These are phyloP conservation scores for Phytopythium montanum DNA, from an alignment of 352 stramenopile species.

Conservation along the genomic window DNA sequence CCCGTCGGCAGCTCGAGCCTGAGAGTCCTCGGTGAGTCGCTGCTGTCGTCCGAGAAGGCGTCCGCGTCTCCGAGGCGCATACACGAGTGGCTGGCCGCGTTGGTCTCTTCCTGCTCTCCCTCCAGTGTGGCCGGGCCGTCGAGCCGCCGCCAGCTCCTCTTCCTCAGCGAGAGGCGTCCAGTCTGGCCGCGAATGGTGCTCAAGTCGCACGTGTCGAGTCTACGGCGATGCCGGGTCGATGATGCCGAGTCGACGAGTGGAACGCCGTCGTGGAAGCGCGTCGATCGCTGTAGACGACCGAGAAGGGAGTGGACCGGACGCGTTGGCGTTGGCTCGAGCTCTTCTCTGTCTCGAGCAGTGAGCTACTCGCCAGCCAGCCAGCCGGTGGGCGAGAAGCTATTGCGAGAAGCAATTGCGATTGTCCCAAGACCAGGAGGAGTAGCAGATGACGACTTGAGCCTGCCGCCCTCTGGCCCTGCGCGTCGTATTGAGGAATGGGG, in stretches of 20 bases:
- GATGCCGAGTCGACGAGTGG: background rate
- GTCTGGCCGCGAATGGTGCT: background rate
- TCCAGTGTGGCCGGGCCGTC: background rate
- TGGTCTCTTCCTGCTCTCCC: background rate
- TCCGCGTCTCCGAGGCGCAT: slow-evolving; percentile 1
- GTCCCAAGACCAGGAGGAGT: background rate
- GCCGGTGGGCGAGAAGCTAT: background rate
- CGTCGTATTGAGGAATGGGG: slow-evolving; percentile 3
- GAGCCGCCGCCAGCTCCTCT: slow-evolving; percentile 1
- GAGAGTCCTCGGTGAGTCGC: background rate
- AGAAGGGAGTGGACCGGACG: background rate
- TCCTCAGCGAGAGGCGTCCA: background rate
- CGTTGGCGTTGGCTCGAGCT: no score
- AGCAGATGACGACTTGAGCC: background rate
- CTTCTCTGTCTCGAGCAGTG: no score
- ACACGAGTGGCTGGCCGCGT: background rate
- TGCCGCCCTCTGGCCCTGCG: background rate
- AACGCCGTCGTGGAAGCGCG: background rate
- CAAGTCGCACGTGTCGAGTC: background rate
- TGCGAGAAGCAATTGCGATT: no score
- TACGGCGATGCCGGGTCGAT: background rate
- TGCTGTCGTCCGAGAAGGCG: slow-evolving; percentile 7
- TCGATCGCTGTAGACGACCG: background rate
- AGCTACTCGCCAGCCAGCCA: background rate
- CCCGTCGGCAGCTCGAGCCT: slow-evolving; percentile 2